Evolutionary conservation across 352 stramenopile species (phyloP), one percentile per base, ranked within the genome.

Genomic region (Ophiocytium majus): DNA sequence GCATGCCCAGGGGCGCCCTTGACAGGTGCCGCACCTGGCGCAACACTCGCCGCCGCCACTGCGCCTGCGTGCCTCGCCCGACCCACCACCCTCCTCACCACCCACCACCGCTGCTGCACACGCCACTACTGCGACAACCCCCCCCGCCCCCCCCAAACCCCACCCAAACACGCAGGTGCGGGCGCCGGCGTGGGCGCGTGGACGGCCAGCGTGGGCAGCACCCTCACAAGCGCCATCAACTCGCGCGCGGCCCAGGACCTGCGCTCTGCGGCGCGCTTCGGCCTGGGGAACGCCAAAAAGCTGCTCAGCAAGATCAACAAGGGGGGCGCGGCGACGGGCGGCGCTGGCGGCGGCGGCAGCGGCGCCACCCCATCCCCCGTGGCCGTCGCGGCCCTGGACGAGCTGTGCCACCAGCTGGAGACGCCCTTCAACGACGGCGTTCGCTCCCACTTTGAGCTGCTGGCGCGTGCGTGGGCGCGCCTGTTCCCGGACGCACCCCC

Each of bases 401-500:
- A 78, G 5, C 66, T 78, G 35, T 43, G 5, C 5, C 66, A 43
- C 10, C 66, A 43, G 5, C 32, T 78, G 66, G 35, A 78, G 66
- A 78, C 66, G 5, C 32, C 32, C 32, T 78, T 78, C 35, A 78
- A 78, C 35, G 32, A 35, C 35, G 35, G 66, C 35, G 35, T 78
- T 5, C 66, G 66, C 32, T 78, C 66, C 5, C 66, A 78, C 35
- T 78, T 78, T 78, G 66, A 78, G 35, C 66, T 78, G 35, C 66
- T 78, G 66, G 5, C 66, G 35, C 66, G 35, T 5, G 5, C 14
- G 32, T 78, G 66, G 66, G 35, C 5, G 32, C 66, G 5, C 5
- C 66, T 78, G 32, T 78, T 78, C 14, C 66, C 66, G 32, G 66
- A 43, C 35, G 35, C 66, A 14, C 35, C 43, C 5, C 43, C 43